Base-by-base conservation (phyloP, 2,329 filamentous ascomycete species). In the Fusarium sarcochroum region DNA sequence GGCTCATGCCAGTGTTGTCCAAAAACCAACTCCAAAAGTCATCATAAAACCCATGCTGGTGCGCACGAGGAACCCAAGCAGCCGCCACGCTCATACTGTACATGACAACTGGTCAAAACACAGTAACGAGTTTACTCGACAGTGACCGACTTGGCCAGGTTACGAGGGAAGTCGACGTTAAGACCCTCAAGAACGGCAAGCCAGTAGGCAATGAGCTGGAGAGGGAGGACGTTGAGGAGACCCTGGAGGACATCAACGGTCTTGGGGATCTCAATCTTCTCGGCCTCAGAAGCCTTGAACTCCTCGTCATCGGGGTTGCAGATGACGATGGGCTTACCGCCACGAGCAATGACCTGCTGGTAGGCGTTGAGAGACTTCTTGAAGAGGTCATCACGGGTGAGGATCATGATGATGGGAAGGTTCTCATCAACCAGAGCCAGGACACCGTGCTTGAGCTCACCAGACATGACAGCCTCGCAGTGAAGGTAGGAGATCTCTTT, bases 401-500 rank as follows among this genome's bases (percentile, higher is more conserved):
- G 87, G 77, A 99, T 98, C 96, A 99, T 99, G 82, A 99, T 97
- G 80, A 99, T 99, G 67, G 96, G 96, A 37, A 99, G 89, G 83
- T 97, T 95, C 88, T 99, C 96, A 76, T 99, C 96, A 63, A 99
- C 96, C 68, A 99, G 88, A 53, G 96, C 96, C 78, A 99, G 86
- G 52, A 99, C 96, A 86, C 96, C 96, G 82, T 99, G 96, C 89
- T 99, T 99, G 76, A 99, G 89, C 85, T 99, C 96, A 82, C 96
- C 96, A 70, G 96, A 98, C 96, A 99, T 99, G 86, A 99, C 96
- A 75, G 96, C 96, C 85, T 99, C 96, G 82, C 96, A 99, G 83
- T 99, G 96, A 63, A 99, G 92, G 83, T 99, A 99, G 18, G 95
- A 98, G 76, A 99, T 99, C 85, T 99, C 96, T 89, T 99, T 99